A percentile compares a stretch with the other conserved stretches of the same genome.
phyloP scores from a whole-genome alignment of 2,329 filamentous ascomycete species.

The Fusarium clavum region DNA sequence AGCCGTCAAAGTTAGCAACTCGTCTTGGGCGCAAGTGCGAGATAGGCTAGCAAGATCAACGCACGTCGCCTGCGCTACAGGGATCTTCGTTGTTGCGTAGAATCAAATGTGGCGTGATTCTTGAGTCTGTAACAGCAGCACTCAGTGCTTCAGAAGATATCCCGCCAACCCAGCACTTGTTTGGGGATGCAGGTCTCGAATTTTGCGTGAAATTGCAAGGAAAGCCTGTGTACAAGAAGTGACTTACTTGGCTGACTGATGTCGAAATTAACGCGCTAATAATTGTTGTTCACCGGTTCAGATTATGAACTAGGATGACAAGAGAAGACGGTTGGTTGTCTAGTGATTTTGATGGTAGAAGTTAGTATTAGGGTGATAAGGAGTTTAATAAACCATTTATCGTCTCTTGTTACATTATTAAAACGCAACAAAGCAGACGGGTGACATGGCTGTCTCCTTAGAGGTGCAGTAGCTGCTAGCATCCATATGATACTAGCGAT shows the following conservation, averaged over 20 bases:
- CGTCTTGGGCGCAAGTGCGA: conserved; percentile 20
- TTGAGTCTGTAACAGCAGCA: conserved; percentile 37
- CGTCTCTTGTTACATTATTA: conserved; percentile 27
- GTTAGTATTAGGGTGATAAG: conserved; percentile 27
- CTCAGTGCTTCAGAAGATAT: conserved; percentile 35
- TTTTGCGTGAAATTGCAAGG: conserved; percentile 33
- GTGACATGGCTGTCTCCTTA: conserved; percentile 15
- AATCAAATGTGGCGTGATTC: conserved; percentile 42
- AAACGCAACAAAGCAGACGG: conserved; percentile 18
- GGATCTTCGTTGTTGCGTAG: conserved; percentile 40
- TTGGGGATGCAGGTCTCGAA: conserved; percentile 35
- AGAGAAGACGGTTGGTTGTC: conserved; percentile 3
- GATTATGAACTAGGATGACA: conserved; percentile 2
- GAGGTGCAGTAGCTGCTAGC: conserved; percentile 18
- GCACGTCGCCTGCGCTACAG: conserved; percentile 26
- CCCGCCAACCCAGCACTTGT: conserved; percentile 35
- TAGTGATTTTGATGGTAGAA: conserved; percentile 20
- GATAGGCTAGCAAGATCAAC: conserved; percentile 21
- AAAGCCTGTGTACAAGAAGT: conserved; percentile 26
- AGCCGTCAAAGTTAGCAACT: conserved; percentile 33
- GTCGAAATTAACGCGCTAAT: conserved; percentile 10
- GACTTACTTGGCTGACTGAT: conserved; percentile 33
- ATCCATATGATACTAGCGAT: conserved; percentile 38
- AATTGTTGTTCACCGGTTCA: conserved; percentile 28
- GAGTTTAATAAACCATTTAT: conserved; percentile 13